These are phyloP conservation scores for Quillaja saponaria DNA, from an alignment of 306 rosid species.

Conservation along the genomic window DNA sequence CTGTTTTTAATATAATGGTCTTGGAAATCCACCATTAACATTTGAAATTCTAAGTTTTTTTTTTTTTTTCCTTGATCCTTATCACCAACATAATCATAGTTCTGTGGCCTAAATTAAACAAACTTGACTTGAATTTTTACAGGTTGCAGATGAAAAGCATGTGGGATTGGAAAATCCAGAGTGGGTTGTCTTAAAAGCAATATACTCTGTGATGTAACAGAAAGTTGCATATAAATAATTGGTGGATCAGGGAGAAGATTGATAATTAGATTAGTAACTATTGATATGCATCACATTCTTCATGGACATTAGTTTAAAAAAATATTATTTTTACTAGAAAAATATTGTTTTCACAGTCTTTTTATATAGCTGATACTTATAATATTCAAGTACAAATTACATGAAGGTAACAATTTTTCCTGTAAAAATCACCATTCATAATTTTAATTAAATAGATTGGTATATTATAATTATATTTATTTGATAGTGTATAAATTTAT, in stretches of 20 bases:
- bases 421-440: too few relatives aligned
- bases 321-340: too few relatives aligned
- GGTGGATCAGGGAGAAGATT: constrained; percentile 9
- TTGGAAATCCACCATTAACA: constrained; percentile 37
- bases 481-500: too few relatives aligned
- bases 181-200: constrained; percentile 14
- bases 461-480: too few relatives aligned
- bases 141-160: constrained; percentile 36
- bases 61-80: constrained; percentile 34
- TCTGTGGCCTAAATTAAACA: constrained; percentile 35
- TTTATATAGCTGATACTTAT: too few relatives aligned
- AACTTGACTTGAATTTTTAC: constrained; percentile 24
- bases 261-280: constrained; percentile 36
- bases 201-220: constrained; percentile 9
- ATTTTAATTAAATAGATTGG: too few relatives aligned
- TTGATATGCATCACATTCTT: too few relatives aligned
- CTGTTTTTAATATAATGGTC: constrained; percentile 8
- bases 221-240: neutral
- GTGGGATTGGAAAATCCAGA: constrained; percentile 24
- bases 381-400: too few relatives aligned
- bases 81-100: constrained; percentile 43
- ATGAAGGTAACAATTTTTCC: too few relatives aligned
- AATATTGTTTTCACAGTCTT: too few relatives aligned
- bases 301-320: constrained; percentile 30
- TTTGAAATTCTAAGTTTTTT: constrained; percentile 39